These are phyloP conservation scores for Cymbidium sinense DNA, from an alignment of 106 monocot species.

Conservation along the genomic window DNA sequence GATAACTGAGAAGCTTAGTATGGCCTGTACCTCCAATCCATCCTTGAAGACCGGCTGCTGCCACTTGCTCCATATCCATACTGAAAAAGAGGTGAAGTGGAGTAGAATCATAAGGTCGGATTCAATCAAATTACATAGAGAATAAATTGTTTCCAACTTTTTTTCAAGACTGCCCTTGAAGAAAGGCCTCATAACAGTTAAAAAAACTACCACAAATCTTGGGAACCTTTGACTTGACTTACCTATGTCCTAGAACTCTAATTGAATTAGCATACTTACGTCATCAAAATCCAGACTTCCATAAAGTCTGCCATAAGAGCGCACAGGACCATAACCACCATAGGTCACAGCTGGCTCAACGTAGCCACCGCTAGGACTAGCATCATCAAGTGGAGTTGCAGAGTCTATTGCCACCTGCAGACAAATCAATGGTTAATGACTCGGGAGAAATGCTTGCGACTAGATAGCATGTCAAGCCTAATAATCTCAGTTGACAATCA, in stretches of 20 bases:
- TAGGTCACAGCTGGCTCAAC: slow-evolving; percentile 35
- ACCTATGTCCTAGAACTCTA: neutral
- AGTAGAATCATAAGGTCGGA: neutral
- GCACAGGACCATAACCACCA: slow-evolving; percentile 58
- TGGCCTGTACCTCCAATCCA: slow-evolving; percentile 90
- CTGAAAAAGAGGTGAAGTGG: slow-evolving; percentile 27
- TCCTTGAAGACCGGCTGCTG: slow-evolving; percentile 55
- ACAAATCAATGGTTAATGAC: neutral
- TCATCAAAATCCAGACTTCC: slow-evolving; percentile 81
- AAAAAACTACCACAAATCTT: too few species aligned
- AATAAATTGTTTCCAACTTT: neutral
- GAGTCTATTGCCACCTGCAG: slow-evolving; percentile 90
- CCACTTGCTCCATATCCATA: slow-evolving; percentile 77
- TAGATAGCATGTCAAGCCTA: neutral
- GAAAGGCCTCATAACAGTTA: neutral
- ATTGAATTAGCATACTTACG: slow-evolving; percentile 32
- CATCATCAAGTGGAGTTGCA: slow-evolving; percentile 84
- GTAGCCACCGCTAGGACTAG: slow-evolving; percentile 27
- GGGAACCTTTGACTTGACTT: too few species aligned
- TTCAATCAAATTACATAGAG: neutral
- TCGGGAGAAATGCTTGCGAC: neutral
- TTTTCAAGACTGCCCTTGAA: neutral
- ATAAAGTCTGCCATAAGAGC: slow-evolving; percentile 65
- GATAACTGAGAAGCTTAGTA: slow-evolving; percentile 22
- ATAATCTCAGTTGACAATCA: too few species aligned